Evolutionary conservation across 2,329 filamentous ascomycete genomes (phyloP), one percentile per base, ranked within the genome.

Genomic region (Calonectria pteridis): DNA sequence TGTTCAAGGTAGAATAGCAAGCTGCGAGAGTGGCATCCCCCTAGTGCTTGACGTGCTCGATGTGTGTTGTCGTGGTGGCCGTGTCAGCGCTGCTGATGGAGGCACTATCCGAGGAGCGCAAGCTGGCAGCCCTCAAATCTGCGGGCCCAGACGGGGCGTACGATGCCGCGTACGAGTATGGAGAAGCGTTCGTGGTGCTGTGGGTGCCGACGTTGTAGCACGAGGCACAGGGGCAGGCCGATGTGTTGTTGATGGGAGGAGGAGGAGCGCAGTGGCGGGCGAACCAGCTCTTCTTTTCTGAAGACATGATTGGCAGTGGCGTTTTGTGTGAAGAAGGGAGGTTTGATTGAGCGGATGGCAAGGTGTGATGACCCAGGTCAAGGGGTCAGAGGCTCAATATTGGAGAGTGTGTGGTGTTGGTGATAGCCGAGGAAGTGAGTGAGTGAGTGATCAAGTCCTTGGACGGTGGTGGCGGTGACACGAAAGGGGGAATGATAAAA

Each of bases 241-340:
- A 78, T 40, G 77, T 78, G 72, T 77, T 76, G 77, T 81, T 82
- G 77, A 84, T 78, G 58, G 85, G 84, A 2, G 84, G 84, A 23
- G 83, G 83, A 68, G 85, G 84, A 62, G 84, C 79, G 75, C 84
- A 85, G 81, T 86, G 85, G 74, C 84, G 84, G 63, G 83, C 82
- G 73, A 85, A 85, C 85, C 85, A 86, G 75, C 79, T 81, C 64
- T 81, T 82, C 58, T 75, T 79, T 65, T 78, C 72, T 40, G 82
- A 84, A 73, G 83, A 77, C 82, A 84, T 83, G 59, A 20, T 59
- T 79, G 77, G 67, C 69, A 40, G 37, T 43, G 9, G 16, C 59
- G 53, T 26, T 65, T 49, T 28, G 28, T 33, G 23, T 64, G 51
- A 35, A 35, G 40, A 53, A 58, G n/a, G 58, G 23, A n/a, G 40